Evolutionary conservation across 129 eudicot genomes (phyloP).

Genomic region (Flaveria sonorensis): DNA sequence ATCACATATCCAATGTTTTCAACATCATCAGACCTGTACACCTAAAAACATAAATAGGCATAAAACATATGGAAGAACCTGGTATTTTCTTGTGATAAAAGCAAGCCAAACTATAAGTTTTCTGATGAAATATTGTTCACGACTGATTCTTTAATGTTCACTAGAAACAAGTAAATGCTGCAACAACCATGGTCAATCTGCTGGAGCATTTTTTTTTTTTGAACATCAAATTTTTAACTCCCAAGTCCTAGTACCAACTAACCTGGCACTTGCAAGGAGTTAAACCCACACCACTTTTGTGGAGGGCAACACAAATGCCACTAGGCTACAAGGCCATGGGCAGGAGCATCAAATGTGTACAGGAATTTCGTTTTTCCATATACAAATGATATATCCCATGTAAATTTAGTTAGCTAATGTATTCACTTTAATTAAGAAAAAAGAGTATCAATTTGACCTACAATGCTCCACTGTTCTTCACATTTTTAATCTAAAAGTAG

Average conservation of each 20-base stretch:
- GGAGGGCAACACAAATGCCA: too few species aligned
- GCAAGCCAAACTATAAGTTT: constrained; percentile 16
- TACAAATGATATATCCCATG: background rate
- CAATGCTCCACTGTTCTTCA: background rate
- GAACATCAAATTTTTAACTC: too few species aligned
- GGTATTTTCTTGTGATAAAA: constrained; percentile 11
- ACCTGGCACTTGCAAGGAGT: too few species aligned
- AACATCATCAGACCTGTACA: constrained; percentile 80
- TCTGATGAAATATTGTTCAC: constrained; percentile 8
- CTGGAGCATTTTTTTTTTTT: too few species aligned
- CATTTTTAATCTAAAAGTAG: background rate
- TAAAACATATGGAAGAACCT: constrained; percentile 20
- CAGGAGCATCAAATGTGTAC: constrained; percentile 5
- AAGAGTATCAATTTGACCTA: constrained; percentile 8
- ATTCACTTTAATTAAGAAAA: constrained; percentile 6
- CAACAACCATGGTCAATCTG: background rate
- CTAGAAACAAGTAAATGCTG: constrained; percentile 11
- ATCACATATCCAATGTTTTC: constrained; percentile 98
- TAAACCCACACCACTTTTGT: too few species aligned
- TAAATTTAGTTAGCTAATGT: background rate
- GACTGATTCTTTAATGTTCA: background rate
- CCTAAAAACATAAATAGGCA: constrained; percentile 52
- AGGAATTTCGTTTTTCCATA: background rate
- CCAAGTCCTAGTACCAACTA: too few species aligned
- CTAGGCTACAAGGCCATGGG: too few species aligned